A percentile compares a stretch with the other conserved stretches of the same genome.
phyloP scores from a whole-genome alignment of 2,329 filamentous ascomycete species.

The Sclerotinia minor region DNA sequence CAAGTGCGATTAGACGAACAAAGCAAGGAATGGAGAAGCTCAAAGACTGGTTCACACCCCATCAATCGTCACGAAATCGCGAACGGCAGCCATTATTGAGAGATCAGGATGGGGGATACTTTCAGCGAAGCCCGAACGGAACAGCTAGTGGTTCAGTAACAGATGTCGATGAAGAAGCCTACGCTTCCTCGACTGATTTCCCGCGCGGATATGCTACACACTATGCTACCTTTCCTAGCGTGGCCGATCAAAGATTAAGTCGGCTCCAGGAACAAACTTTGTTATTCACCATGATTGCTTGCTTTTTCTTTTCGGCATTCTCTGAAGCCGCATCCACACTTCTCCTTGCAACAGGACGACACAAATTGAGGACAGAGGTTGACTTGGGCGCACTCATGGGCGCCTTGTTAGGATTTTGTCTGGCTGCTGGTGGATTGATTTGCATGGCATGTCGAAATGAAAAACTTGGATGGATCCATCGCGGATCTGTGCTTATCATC shows the following conservation, averaged over 20 bases:
- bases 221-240: slow-evolving; percentile 54
- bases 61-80: slow-evolving; percentile 29
- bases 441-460: slow-evolving; percentile 56
- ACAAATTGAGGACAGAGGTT: slow-evolving; percentile 68
- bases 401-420: slow-evolving; percentile 64
- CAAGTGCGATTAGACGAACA: slow-evolving; percentile 52
- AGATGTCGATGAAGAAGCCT: slow-evolving; percentile 52
- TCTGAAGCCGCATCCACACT: slow-evolving; percentile 65
- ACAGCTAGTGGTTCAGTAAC: slow-evolving; percentile 43
- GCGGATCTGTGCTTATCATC: slow-evolving; percentile 47
- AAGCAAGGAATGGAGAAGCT: slow-evolving; percentile 52
- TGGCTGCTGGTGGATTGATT: slow-evolving; percentile 61
- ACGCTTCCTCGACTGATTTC: slow-evolving; percentile 51
- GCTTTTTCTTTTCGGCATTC: slow-evolving; percentile 60
- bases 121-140: slow-evolving; percentile 31
- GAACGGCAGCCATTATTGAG: slow-evolving; percentile 38
- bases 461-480: slow-evolving; percentile 47
- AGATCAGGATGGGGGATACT: slow-evolving; percentile 29
- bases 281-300: slow-evolving; percentile 53
- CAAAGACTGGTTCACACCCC: slow-evolving; percentile 51
- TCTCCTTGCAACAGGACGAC: slow-evolving; percentile 67
- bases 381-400: slow-evolving; percentile 72
- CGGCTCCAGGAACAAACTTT: slow-evolving; percentile 57
- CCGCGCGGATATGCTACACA: slow-evolving; percentile 55
- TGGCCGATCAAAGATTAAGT: slow-evolving; percentile 52